Evolutionary conservation across 2,329 filamentous ascomycete species (phyloP).

Genomic region (Aureobasidium zeae): DNA sequence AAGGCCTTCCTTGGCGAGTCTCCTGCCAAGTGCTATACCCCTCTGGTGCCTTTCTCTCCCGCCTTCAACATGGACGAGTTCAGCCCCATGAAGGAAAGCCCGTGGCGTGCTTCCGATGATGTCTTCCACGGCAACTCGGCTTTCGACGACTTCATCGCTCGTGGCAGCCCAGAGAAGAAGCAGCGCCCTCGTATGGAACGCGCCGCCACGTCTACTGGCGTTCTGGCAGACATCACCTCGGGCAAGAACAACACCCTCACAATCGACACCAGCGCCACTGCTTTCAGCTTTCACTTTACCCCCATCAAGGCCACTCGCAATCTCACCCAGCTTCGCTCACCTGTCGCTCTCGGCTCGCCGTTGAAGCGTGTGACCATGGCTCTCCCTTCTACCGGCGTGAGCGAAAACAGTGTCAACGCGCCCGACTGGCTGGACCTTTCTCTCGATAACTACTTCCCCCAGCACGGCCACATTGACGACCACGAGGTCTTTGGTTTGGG

Average conservation of each 20-base stretch:
- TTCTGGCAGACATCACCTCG: conserved; percentile 53
- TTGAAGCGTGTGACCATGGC: conserved; percentile 22
- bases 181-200: conserved; percentile 54
- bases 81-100: conserved; percentile 6
- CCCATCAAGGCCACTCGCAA: conserved; percentile 24
- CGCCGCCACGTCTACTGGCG: conserved; percentile 51
- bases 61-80: conserved; percentile 46
- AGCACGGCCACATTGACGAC: conserved; percentile 28
- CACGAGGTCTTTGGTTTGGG: conserved; percentile 48
- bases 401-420: conserved; percentile 10
- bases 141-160: conserved; percentile 35
- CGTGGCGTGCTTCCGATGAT: conserved; percentile 4
- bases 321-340: conserved; percentile 20
- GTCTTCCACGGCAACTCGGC: conserved; percentile 17
- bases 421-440: conserved; percentile 20
- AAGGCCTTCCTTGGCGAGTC: conserved; percentile 66
- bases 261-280: conserved; percentile 20
- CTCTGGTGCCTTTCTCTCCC: conserved; percentile 54
- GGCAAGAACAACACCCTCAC: conserved; percentile 24
- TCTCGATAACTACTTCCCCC: conserved; percentile 22
- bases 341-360: conserved; percentile 26
- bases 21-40: conserved; percentile 50
- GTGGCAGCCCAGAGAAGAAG: conserved; percentile 61
- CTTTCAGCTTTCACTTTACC: conserved; percentile 25
- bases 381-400: conserved; percentile 12